These are phyloP conservation scores for Didymella pinodella DNA, from an alignment of 2,329 filamentous ascomycete species.

Conservation along the genomic window DNA sequence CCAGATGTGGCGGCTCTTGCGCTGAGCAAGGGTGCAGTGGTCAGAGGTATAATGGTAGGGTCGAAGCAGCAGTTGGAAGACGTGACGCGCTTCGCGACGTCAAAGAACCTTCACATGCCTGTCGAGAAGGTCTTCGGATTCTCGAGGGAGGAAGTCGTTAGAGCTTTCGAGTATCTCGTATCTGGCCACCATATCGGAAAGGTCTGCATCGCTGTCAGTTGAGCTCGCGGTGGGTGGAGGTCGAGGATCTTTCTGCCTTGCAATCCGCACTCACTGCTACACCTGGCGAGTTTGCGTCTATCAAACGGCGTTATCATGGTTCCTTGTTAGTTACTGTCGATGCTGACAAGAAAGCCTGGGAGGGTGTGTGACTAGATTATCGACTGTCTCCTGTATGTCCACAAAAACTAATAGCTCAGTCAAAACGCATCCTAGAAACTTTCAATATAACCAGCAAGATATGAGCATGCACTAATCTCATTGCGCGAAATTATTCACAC, in stretches of 20 bases:
- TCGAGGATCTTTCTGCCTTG: background rate
- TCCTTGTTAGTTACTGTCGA: no score
- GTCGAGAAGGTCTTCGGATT: constrained; percentile 43
- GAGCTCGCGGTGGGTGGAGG: background rate
- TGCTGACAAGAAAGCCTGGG: no score
- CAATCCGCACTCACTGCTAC: background rate
- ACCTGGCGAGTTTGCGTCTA: no score
- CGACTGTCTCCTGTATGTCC: background rate
- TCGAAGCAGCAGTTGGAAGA: constrained; percentile 60
- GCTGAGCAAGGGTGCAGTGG: no score
- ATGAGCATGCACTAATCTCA: background rate
- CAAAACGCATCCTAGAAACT: background rate
- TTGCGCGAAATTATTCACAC: background rate
- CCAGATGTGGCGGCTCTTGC: no score
- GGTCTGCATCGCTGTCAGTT: constrained; percentile 12
- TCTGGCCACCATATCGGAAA: no score
- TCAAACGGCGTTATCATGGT: no score
- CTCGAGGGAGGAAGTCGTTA: no score
- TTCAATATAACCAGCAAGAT: background rate
- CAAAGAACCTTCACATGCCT: constrained; percentile 36
- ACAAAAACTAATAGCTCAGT: background rate
- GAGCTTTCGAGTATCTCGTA: no score
- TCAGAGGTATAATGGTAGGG: background rate
- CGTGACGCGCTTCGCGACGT: constrained; percentile 35
- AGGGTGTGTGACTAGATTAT: background rate